Evolutionary conservation across 225 moss, liverwort and hornwort species (phyloP).

Genomic region (Sphagnum tenellum): DNA sequence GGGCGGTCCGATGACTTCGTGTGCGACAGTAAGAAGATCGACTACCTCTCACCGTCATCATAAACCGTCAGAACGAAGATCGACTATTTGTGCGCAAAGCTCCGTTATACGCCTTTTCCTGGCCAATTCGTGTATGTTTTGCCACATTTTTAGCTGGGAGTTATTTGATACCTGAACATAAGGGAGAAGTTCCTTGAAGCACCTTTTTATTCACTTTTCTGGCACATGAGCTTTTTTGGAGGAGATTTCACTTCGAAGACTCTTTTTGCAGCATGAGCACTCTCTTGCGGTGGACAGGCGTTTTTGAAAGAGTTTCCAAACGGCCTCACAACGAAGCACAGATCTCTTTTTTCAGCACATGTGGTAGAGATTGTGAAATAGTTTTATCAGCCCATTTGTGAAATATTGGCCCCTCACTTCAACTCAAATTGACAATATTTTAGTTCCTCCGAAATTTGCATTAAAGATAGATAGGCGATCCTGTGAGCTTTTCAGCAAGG

Average conservation of each 20-base stretch:
- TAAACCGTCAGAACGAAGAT: too few species aligned
- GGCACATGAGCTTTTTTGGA: not conserved
- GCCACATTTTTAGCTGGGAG: too few species aligned
- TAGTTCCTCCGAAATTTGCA: not conserved
- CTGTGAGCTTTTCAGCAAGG: constrained; percentile 5
- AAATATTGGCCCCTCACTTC: not conserved
- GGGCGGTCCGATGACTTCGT: too few species aligned
- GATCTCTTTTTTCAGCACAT: not conserved
- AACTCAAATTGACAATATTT: not conserved
- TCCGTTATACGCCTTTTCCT: too few species aligned
- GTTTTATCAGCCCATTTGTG: not conserved
- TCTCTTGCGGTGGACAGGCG: too few species aligned
- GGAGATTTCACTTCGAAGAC: constrained; percentile 1
- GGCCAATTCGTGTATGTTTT: too few species aligned
- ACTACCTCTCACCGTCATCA: too few species aligned
- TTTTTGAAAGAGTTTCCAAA: too few species aligned
- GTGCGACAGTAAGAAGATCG: too few species aligned
- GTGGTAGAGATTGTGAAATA: constrained; percentile 2
- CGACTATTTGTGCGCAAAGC: too few species aligned
- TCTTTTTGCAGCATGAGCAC: too few species aligned
- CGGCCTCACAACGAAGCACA: not conserved
- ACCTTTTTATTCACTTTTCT: constrained; percentile 1
- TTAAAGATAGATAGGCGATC: not conserved
- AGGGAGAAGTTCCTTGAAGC: not conserved
- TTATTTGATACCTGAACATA: constrained; percentile 1